Evolutionary conservation across 106 monocot genomes (phyloP), one percentile per base, ranked within the genome.

Genomic region (Phalaenopsis equestris): DNA sequence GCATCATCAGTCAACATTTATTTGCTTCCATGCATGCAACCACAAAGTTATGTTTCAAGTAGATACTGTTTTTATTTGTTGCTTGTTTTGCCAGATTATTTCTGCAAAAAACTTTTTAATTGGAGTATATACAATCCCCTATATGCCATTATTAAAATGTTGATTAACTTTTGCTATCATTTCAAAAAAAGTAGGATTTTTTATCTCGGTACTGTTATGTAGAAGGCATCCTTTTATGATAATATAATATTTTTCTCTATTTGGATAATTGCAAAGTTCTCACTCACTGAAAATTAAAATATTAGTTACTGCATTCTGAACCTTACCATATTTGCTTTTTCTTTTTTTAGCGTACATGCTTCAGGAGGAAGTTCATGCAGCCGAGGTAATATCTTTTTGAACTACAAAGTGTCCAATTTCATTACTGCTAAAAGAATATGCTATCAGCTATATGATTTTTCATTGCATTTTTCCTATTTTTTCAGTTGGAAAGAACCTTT

Each of bases 401-500:
- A 37, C 21, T 37, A 4, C 38, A 70, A 9, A 70, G 37, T 21
- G 38, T 11, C 2, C 19, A 70, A 37, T 38, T 70, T 4, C 38
- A 38, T 70, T 70, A 38, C 30, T 37, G 19, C 70, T 9, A 70
- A 14, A 70, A 37, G 15, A 70, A 37, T 11, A 30, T 70, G 70
- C 37, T 70, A 70, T 11, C 8, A 38, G 70, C 37, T 70, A 70
- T 70, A 70, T 14, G 38, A 56, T 37, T 79, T 56, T 38, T 52
- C 75, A n/a, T 45, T n/a, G n/a, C 6, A 42, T 37, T 72, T 57
- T 0, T 10, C 16, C 43, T 3, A 1, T 52, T 49, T 47, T 80
- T 77, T 79, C 88, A 99, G 98, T 42, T 99, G 72, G 98, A 94
- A 47, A 86, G 92, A 39, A 93, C 98, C 57, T 94, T 99, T 83